Evolutionary conservation across 2,329 filamentous ascomycete species (phyloP), one percentile per base, ranked within the genome.

Genomic region (Phyllosticta capitalensis): DNA sequence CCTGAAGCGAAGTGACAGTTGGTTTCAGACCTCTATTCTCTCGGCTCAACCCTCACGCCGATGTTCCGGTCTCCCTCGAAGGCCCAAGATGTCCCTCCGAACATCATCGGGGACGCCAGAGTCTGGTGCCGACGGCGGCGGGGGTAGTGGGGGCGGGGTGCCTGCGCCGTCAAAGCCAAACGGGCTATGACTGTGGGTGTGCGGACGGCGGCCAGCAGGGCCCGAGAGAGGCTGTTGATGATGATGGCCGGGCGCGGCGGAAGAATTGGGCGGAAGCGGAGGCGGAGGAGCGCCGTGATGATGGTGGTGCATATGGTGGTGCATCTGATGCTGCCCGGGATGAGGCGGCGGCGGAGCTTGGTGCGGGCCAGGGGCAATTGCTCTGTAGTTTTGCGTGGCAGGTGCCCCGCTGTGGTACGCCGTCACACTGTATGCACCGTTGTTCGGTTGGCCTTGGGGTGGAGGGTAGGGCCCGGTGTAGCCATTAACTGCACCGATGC

Each of bases 201-300:
- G 56, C 33, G 52, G 56, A 14, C 38, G 38, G 6, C 38, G 38
- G 38, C 14, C 14, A n/a, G 1, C 38, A 45, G 38, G n/a, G 14
- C 12, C 14, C 12, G 38, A 45, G 38, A 3, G 17, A 45, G 17
- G 38, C 87, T 95, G 0, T n/a, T 45, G 38, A 45, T 45, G 56
- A n/a, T 50, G 56, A 30, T n/a, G 56, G 30, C 21, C 38, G 9
- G 22, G 26, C 6, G 52, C 20, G 45, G 58, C 58, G 5, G 45
- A 28, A 17, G 58, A 53, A 3, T 52, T 52, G 19, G 54, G 53
- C 5, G 54, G 58, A 52, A 48, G 59, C 12, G 49, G 55, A 6
- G 54, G 14, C 24, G 45, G 58, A 10, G 53, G 58, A 30, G 54
- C 52, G 33, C 26, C 20, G 10, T 61, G 59, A 19, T 61, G 59